Conservation (phyloP, 2,329 filamentous ascomycete genomes). For the Trichoderma sp. region DNA sequence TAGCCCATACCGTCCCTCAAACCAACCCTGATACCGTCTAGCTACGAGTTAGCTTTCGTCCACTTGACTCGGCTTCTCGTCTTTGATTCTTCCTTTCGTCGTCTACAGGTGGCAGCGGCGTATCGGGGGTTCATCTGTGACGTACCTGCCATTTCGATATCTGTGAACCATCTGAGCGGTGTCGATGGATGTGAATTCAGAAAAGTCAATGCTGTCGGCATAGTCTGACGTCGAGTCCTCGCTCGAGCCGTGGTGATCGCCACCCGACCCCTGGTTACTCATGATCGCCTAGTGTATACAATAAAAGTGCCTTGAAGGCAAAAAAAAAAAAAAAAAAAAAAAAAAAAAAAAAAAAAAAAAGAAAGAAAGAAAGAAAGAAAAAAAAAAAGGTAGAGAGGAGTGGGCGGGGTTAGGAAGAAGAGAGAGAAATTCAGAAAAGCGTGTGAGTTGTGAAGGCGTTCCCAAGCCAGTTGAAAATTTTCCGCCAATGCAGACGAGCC, state of each 20-base stretch:
- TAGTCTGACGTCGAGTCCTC: conserved; percentile 45
- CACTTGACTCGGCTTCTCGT: conserved; percentile 1
- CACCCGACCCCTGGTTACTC: conserved; percentile 28
- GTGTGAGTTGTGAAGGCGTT: neutral
- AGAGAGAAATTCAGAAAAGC: neutral
- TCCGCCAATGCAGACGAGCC: neutral
- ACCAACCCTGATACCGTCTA: conserved; percentile 53
- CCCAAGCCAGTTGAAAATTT: neutral
- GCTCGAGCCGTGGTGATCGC: conserved; percentile 28
- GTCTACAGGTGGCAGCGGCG: neutral
- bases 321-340: neutral
- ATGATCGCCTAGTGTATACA: neutral
- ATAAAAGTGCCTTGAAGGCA: neutral
- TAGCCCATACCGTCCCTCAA: conserved; percentile 50
- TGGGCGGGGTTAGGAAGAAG: neutral
- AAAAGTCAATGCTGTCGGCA: conserved; percentile 40
- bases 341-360: neutral
- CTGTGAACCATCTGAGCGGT: conserved; percentile 37
- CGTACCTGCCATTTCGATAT: conserved; percentile 43
- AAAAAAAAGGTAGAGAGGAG: neutral
- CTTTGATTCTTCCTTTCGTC: neutral
- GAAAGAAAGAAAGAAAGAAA: neutral
- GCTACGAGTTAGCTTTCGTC: neutral
- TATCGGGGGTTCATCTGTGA: neutral
- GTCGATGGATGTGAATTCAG: conserved; percentile 46